Conservation (phyloP, 2,329 filamentous ascomycete genomes). For the Pseudopithomyces maydicus region DNA sequence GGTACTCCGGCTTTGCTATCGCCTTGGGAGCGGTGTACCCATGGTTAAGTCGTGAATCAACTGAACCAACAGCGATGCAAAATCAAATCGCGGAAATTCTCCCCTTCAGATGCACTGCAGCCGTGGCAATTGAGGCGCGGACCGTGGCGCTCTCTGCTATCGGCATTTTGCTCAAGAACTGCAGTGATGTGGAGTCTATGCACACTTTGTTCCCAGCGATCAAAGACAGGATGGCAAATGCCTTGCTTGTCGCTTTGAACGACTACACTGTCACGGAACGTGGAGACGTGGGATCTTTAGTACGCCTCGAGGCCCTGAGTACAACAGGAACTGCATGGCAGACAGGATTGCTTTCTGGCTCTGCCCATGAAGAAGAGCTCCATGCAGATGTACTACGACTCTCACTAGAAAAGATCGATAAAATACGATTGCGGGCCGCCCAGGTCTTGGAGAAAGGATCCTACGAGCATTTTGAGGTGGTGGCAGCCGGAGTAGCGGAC, state of each 20-base stretch:
- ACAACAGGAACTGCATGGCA: conserved; percentile 59
- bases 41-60: neutral
- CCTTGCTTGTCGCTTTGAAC: conserved; percentile 62
- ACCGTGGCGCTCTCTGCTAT: conserved; percentile 49
- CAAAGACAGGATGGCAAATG: conserved; percentile 30
- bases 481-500: conserved; percentile 14
- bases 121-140: conserved; percentile 51
- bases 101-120: conserved; percentile 41
- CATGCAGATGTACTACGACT: conserved; percentile 64
- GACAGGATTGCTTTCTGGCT: conserved; percentile 19
- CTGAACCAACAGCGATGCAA: conserved; percentile 15
- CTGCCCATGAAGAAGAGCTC: conserved; percentile 24
- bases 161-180: conserved; percentile 36
- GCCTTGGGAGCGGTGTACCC: conserved; percentile 49
- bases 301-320: conserved; percentile 78
- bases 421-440: conserved; percentile 63
- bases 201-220: conserved; percentile 9
- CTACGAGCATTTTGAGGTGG: conserved; percentile 19
- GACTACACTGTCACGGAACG: conserved; percentile 91
- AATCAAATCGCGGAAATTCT: conserved; percentile 41
- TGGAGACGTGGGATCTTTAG: conserved; percentile 87
- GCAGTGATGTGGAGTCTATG: neutral
- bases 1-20: conserved; percentile 50
- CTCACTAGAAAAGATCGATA: conserved; percentile 87
- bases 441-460: conserved; percentile 29